Base-by-base conservation (phyloP, 2,329 filamentous ascomycete genomes). In the Iodosphaeria phyllophila region DNA sequence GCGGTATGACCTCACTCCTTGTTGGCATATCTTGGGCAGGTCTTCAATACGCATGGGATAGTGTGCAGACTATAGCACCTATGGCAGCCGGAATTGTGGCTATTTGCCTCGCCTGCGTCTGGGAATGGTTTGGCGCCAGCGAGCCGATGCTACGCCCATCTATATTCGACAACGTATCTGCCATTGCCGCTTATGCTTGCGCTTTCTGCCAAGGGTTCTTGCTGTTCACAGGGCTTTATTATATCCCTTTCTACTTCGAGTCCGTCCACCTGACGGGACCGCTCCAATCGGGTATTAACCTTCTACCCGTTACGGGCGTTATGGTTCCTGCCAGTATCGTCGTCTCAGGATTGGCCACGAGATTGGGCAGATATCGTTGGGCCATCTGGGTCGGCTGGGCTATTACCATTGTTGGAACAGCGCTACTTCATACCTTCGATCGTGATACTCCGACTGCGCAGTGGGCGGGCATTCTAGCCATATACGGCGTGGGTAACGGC, bases 21-120 rank as follows among this genome's bases (percentile, higher is more conserved):
- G 50, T 58, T 14, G 57, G 52, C 4, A 37, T 62, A 30, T 56
- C 59, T 32, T 63, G 58, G 58, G 59, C 58, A 6, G 38, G 44
- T 2, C 25, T 37, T 8, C 31, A 35, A 23, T 40, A 39, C 16
- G 21, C 29, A 3, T 40, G 57, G 57, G 27, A 51, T 50, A 36
- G 49, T 44, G 46, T 50, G 48, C 41, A 31, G 37, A 30, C 24
- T 16, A 24, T 26, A 21, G 16, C 26, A 8, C 28, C 28, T 11
- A 29, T 34, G 13, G 11, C 35, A 10, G 13, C 29, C n/a, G 39
- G 41, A 3, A 29, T 31, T 8, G 23, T 32, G n/a, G 30, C 28
- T 4, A 26, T 38, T 7, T 28, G 38, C 10, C 20, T 16, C 3
- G 31, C 35, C 8, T 26, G 36, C 6, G 25, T 37, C 7, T 42